Percentiles rank a stretch among this genome's conserved stretches.
These are phyloP conservation scores for Metschnikowia proteae DNA, from an alignment of 805 yeast species.

Conservation along the genomic window DNA sequence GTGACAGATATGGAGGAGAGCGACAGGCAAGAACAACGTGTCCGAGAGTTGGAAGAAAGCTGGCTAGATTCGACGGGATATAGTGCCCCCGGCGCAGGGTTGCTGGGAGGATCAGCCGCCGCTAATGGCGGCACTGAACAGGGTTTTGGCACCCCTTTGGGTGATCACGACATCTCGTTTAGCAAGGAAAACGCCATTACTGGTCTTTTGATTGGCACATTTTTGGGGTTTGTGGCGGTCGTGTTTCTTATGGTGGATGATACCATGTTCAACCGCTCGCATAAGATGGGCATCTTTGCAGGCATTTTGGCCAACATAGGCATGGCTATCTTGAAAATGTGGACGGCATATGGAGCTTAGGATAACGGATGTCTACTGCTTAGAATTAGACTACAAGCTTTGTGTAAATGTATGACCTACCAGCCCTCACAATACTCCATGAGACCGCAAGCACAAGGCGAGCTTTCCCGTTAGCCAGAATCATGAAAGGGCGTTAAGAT, in stretches of 20 bases:
- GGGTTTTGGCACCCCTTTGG: constrained; percentile 6
- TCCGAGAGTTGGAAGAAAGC: constrained; percentile 72
- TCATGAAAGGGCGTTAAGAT: constrained; percentile 44
- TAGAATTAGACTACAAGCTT: not conserved
- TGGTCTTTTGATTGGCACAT: constrained; percentile 71
- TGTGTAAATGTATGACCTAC: constrained; percentile 38
- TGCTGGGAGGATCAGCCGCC: constrained; percentile 32
- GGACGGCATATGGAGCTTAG: constrained; percentile 8
- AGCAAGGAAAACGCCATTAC: constrained; percentile 61
- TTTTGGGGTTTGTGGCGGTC: constrained; percentile 64
- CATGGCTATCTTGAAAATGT: constrained; percentile 55
- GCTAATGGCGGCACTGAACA: constrained; percentile 5
- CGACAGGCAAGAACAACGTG: constrained; percentile 35
- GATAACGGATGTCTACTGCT: not conserved
- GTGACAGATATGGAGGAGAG: constrained; percentile 41
- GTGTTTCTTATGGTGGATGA: constrained; percentile 60
- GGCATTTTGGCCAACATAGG: constrained; percentile 68
- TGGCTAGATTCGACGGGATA: constrained; percentile 73
- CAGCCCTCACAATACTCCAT: constrained; percentile 41
- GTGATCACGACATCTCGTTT: not conserved
- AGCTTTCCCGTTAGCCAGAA: constrained; percentile 20
- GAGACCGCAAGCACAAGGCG: constrained; percentile 18
- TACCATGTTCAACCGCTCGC: constrained; percentile 54
- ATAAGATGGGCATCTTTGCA: constrained; percentile 65
- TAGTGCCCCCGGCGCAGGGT: not conserved